Evolutionary conservation across 2,329 filamentous ascomycete species (phyloP), one percentile per base, ranked within the genome.

Genomic region (Penicillium verrucosum): DNA sequence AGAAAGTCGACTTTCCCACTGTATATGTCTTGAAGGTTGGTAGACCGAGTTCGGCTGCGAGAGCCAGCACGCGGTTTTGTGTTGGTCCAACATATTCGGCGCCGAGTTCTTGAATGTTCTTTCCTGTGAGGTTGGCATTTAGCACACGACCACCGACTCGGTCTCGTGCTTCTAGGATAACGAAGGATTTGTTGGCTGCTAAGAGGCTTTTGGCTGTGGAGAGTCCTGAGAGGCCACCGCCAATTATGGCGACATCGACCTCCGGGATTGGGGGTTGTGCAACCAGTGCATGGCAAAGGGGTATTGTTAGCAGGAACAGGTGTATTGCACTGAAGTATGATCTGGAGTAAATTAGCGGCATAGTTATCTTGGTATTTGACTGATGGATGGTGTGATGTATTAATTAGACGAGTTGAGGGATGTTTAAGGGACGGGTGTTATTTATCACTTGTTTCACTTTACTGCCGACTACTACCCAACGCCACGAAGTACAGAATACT

Each of bases 31-130:
- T 47, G 40, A 61, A 67, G 1, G 60, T 62, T 12, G 58, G 29
- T 2, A 69, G 43, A 10, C 52, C 54, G 8, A 69, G 65, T 4
- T 65, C 57, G 1, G 40, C 25, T 30, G 61, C 59, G 10, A 69
- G 55, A 16, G 59, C 59, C 0, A 67, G 46, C 1, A 67, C 60
- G 9, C 54, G 58, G 25, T 68, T 60, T 42, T 70, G 63, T 6
- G 64, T 67, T 40, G 61, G 68, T 25, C 65, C 66, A 2, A 69
- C 52, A 11, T 66, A 71, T 8, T 60, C 64, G 9, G 61, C 68
- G 7, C 67, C 68, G 10, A 66, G 56, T 34, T 71, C 68, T n/a
- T 58, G 61, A 7, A 60, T 49, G 6, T 54, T 51, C 7, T 63
- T 62, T 16, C 60, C 60, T 2, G 54, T 48, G 3, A 67, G 29